Base-by-base conservation (phyloP, 768 basidiomycete genomes). In the Cystoderma amianthinum region DNA sequence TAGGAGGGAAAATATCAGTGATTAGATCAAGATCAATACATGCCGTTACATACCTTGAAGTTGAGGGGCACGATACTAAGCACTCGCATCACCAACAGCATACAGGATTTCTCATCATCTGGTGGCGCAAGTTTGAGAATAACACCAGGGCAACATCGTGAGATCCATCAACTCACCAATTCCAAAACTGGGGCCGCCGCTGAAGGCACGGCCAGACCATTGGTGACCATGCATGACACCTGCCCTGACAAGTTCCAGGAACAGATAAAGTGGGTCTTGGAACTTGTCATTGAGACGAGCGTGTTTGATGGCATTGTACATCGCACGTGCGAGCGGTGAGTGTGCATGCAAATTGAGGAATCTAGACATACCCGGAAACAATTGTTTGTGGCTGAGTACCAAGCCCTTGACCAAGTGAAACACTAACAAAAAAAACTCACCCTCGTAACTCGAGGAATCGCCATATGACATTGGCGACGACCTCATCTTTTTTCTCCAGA, bases 381-480 rank as follows among this genome's bases (percentile, higher is more conserved):
- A 36, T 13, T 30, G 21, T 37, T n/a, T 35, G 44, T 32, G 20
- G 19, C 28, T 19, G 21, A 33, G 24, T 38, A 21, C 37, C 44
- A 21, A 37, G 11, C 15, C 36, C 43, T 19, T 30, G 19, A 20
- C 33, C 40, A 19, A 40, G 32, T 32, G 16, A 28, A 39, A 33
- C n/a, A n/a, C n/a, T n/a, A n/a, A n/a, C n/a, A 41, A 42, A 37
- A 47, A 39, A 48, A 44, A 75, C 83, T 58, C 62, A 95, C 94
- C 93, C 92, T 62, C 96, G 72, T 44, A 97, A 68, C 60, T 97
- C 95, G 42, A 99, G 75, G 76, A 98, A 97, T 40, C 95, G 80
- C 94, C 94, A 97, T 42, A 99, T 88, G 19, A 95, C 93, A 57
- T 99, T 99, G 5, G 94, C 94, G 3, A 99, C 96, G 0, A 96